Evolutionary conservation across 345 rosid genomes (phyloP).

Genomic region (Adansonia digitata): DNA sequence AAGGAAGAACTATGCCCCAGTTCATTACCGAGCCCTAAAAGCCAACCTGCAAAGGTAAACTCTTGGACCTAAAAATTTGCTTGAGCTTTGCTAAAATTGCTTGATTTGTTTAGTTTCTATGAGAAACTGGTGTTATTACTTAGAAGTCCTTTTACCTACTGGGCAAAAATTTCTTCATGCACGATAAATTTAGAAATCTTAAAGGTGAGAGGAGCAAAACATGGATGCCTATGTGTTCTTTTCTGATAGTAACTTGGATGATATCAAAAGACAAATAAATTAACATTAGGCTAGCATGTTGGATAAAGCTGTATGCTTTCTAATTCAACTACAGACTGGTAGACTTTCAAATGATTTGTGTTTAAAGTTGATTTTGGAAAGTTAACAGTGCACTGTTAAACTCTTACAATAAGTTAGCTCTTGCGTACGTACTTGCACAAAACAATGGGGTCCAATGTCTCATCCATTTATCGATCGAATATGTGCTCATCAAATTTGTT

Average conservation of each 20-base stretch:
- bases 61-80: background rate
- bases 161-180: background rate
- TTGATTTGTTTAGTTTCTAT: background rate
- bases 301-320: background rate
- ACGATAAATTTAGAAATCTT: background rate
- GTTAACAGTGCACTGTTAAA: background rate
- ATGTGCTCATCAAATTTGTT: constrained; percentile 8
- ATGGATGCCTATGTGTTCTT: background rate
- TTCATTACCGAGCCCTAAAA: constrained; percentile 70
- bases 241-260: constrained; percentile 1
- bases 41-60: constrained; percentile 75
- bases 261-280: background rate
- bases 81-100: background rate
- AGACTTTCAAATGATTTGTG: background rate
- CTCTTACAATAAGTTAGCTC: background rate
- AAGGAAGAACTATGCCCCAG: constrained; percentile 77
- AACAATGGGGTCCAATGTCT: constrained; percentile 10
- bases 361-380: constrained; percentile 1
- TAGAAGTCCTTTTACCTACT: background rate
- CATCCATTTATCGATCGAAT: constrained; percentile 4
- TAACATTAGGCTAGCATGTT: background rate
- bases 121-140: background rate
- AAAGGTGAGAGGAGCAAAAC: background rate
- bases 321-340: background rate
- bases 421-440: constrained; percentile 2